These are phyloP conservation scores for Penicillium sp. DNA, from an alignment of 2,329 filamentous ascomycete species.

Conservation along the genomic window DNA sequence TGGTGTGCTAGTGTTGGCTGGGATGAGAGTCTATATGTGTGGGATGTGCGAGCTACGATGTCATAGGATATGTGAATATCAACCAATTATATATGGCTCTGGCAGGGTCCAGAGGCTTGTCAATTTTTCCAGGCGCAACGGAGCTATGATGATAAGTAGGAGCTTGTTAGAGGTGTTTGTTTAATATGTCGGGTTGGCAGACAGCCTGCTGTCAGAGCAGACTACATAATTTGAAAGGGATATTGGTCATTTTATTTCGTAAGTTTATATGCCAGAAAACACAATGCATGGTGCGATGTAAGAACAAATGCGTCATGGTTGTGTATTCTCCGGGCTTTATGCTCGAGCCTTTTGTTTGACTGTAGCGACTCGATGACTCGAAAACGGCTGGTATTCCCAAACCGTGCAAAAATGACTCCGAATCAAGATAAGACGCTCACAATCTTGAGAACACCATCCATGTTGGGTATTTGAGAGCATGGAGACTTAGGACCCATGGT, in stretches of 20 bases:
- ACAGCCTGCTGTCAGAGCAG: background rate
- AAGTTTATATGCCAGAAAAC: slow-evolving; percentile 16
- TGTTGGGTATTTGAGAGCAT: slow-evolving; percentile 1
- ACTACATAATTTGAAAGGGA: background rate
- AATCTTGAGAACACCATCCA: background rate
- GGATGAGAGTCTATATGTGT: slow-evolving; percentile 88
- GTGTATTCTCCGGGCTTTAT: background rate
- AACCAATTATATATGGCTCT: slow-evolving; percentile 19
- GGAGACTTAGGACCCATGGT: background rate
- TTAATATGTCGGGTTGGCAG: background rate
- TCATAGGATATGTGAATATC: slow-evolving; percentile 15
- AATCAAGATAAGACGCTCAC: background rate
- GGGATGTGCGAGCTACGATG: slow-evolving; percentile 78
- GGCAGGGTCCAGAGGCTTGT: background rate
- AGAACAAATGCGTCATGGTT: background rate
- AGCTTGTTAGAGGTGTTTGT: too few relatives aligned
- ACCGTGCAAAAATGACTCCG: background rate
- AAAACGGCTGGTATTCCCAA: background rate
- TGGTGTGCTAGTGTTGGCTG: slow-evolving; percentile 95
- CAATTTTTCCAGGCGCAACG: background rate
- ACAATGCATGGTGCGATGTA: background rate
- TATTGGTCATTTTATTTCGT: slow-evolving; percentile 26
- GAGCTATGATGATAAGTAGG: background rate
- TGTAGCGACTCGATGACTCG: background rate
- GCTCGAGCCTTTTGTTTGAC: background rate